Evolutionary conservation across 805 yeast species (phyloP).

Genomic region (Wickerhamiella spandovensis): DNA sequence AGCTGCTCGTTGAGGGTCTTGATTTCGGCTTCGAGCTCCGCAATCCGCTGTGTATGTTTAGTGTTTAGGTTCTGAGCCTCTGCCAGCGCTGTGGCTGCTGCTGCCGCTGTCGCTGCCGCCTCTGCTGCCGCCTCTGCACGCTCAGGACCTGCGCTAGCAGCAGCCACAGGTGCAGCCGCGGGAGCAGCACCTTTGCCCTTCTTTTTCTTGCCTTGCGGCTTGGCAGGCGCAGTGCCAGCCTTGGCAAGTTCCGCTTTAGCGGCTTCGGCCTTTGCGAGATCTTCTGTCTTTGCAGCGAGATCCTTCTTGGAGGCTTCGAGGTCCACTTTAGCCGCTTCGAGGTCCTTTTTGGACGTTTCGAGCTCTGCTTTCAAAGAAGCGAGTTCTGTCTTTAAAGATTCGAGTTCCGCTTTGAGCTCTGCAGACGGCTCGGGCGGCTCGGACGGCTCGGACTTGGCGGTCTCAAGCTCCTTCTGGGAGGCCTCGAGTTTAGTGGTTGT

Average conservation of each 20-base stretch:
- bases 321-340: constrained; percentile 13
- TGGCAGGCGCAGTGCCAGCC: too few relatives aligned
- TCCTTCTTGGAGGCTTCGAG: not conserved
- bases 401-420: too few relatives aligned
- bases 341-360: constrained; percentile 3
- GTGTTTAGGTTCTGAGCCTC: not conserved
- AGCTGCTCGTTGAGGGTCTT: not conserved
- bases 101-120: not conserved
- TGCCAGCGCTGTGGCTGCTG: not conserved
- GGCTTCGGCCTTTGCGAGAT: not conserved
- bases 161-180: too few relatives aligned
- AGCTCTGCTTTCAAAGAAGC: constrained; percentile 7
- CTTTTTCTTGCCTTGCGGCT: constrained; percentile 1
- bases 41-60: not conserved
- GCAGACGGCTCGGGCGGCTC: too few relatives aligned
- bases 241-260: not conserved
- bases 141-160: not conserved
- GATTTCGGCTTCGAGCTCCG: not conserved
- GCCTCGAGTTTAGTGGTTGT: not conserved
- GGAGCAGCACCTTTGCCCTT: constrained; percentile 1
- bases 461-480: not conserved
- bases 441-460: too few relatives aligned
- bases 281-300: not conserved
- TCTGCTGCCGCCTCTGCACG: not conserved
- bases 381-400: constrained; percentile 6